Evolutionary conservation across 164 flowering plant genomes (phyloP).

Genomic region (Platanus orientalis): DNA sequence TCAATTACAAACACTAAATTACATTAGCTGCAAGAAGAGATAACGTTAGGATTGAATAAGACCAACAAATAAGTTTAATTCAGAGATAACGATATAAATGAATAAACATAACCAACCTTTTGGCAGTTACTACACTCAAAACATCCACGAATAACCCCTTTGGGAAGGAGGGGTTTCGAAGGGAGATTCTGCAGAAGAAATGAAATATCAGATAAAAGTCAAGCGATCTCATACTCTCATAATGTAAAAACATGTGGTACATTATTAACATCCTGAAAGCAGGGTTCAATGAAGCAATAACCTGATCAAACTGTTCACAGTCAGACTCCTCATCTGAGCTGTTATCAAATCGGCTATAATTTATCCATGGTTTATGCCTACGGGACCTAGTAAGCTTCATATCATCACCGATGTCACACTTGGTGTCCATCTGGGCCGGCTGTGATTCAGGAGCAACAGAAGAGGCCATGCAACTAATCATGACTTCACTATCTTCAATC

Average conservation of each 20-base stretch:
- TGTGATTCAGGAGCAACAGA: constrained; percentile 19
- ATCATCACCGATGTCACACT: constrained; percentile 20
- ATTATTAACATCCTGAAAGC: neutral
- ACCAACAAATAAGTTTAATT: no score
- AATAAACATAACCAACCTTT: constrained; percentile 48
- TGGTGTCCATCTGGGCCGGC: constrained; percentile 12
- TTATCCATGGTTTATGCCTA: constrained; percentile 52
- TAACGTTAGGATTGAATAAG: no score
- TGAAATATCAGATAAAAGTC: constrained; percentile 4
- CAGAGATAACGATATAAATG: no score
- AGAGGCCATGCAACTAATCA: constrained; percentile 14
- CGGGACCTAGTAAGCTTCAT: constrained; percentile 30
- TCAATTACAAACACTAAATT: no score
- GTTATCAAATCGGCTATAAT: constrained; percentile 39
- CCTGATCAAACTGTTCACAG: constrained; percentile 41
- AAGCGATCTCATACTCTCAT: neutral
- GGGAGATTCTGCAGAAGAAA: constrained; percentile 36
- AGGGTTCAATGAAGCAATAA: constrained; percentile 13
- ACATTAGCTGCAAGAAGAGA: no score
- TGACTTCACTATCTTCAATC: constrained; percentile 21
- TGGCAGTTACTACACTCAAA: constrained; percentile 71
- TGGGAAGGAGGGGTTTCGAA: constrained; percentile 47
- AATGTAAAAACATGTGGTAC: neutral
- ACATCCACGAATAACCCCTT: constrained; percentile 91
- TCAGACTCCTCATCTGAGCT: constrained; percentile 65